Evolutionary conservation across 352 stramenopile genomes (phyloP), one percentile per base, ranked within the genome.

Genomic region (Peronospora destructor): DNA sequence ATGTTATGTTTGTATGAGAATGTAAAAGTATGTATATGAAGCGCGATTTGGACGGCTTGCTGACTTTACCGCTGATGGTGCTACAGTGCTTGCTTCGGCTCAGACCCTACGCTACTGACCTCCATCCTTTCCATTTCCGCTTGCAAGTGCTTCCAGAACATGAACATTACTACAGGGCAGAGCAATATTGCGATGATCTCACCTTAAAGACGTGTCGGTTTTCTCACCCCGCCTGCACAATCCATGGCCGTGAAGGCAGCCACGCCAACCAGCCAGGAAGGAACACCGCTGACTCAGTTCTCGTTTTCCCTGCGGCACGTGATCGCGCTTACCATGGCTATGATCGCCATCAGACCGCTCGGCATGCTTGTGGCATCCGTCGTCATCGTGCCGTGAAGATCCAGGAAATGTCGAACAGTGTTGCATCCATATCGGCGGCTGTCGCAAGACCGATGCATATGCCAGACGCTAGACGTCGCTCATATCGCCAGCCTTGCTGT

Each of bases 401-500:
- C 55, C 73, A 87, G 23, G 70, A 80, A 85, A 56, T 41, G 33
- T 76, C 64, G 41, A 87, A 86, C 48, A 74, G 58, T 1, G 32
- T 36, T 2, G 49, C 42, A 37, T 83, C 53, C 49, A 85, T 70
- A 5, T 68, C 65, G 11, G 74, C 74, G 19, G 66, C 45, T 7
- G 58, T 41, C 11, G 73, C 71, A 37, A 76, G 59, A 58, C 57
- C 14, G 47, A 59, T 30, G 59, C 42, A 59, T 73, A 83, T n/a
- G 49, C 49, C n/a, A 62, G 49, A 23, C 46, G 57, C 26, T 59
- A 41, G 2, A 38, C 42, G 13, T 67, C 49, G 17, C 66, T 62
- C 30, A 58, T 29, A 16, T 58, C 50, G 33, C 61, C 52, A 16
- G 64, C 69, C 12, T 56, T 53, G 38, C 56, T 54, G 56, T 73